These are phyloP conservation scores for Spathaspora hagerdaliae DNA, from an alignment of 805 yeast genomes.

Conservation along the genomic window DNA sequence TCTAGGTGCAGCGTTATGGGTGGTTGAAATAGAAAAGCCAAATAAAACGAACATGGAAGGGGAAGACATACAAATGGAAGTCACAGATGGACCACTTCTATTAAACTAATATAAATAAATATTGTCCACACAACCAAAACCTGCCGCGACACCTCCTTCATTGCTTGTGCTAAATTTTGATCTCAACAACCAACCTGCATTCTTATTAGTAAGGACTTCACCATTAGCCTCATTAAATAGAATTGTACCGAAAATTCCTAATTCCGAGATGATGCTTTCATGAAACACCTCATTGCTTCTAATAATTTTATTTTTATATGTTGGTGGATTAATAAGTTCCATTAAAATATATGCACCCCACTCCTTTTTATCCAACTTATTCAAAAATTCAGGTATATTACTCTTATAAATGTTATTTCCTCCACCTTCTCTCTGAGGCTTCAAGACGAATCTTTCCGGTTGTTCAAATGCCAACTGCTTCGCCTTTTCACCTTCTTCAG, in stretches of 20 bases:
- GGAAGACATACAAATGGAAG: neutral
- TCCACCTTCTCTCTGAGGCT: constrained; percentile 99
- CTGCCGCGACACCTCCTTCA: constrained; percentile 99
- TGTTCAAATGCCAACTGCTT: constrained; percentile 59
- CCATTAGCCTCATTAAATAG: constrained; percentile 67
- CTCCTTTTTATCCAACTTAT: constrained; percentile 53
- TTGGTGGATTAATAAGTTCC: constrained; percentile 86
- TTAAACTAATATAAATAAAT: constrained; percentile 45
- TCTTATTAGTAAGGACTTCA: constrained; percentile 55
- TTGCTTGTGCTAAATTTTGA: constrained; percentile 83
- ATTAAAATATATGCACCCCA: constrained; percentile 92
- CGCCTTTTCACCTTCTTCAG: constrained; percentile 58
- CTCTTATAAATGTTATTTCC: constrained; percentile 90
- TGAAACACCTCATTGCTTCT: constrained; percentile 56
- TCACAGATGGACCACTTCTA: neutral
- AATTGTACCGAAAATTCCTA: constrained; percentile 85
- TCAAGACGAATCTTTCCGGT: constrained; percentile 76
- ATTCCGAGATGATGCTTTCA: constrained; percentile 84
- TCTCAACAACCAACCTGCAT: constrained; percentile 82
- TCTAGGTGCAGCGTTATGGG: constrained; percentile 66
- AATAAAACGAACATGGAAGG: constrained; percentile 2
- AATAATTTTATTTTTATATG: constrained; percentile 62
- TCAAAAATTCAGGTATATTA: constrained; percentile 74
- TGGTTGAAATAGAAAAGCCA: constrained; percentile 30
- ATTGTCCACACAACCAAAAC: constrained; percentile 95